phyloP scores from a whole-genome alignment of 1,139 yeast species.

The Kurtzmaniella quercitrusa region DNA sequence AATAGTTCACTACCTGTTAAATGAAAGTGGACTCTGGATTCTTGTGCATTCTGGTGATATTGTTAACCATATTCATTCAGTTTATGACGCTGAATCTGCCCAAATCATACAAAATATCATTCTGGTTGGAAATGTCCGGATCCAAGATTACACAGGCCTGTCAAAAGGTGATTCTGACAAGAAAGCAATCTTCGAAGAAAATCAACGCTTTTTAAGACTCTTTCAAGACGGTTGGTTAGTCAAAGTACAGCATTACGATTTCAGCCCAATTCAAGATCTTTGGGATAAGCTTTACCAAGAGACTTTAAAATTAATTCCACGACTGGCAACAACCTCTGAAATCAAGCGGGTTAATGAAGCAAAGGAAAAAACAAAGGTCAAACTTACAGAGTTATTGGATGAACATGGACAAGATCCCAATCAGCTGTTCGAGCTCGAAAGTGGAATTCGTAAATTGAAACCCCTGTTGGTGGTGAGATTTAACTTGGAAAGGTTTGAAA shows the following conservation, averaged over 20 bases:
- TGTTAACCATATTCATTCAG: conserved; percentile 45
- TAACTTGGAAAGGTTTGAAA: conserved; percentile 64
- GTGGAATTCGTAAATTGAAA: conserved; percentile 41
- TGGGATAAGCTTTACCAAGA: conserved; percentile 55
- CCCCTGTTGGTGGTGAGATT: conserved; percentile 54
- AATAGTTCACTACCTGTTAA: conserved; percentile 52
- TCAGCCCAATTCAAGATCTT: conserved; percentile 49
- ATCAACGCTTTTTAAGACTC: conserved; percentile 37
- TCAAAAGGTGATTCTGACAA: conserved; percentile 22
- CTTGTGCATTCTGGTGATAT: conserved; percentile 78
- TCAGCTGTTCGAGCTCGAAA: conserved; percentile 26
- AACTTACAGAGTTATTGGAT: conserved; percentile 34
- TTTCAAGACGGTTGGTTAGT: conserved; percentile 57
- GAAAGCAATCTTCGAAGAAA: conserved; percentile 23
- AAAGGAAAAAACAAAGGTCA: conserved; percentile 52
- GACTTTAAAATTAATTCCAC: conserved; percentile 47
- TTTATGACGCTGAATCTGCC: conserved; percentile 48
- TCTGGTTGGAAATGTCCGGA: conserved; percentile 61
- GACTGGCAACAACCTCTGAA: conserved; percentile 51
- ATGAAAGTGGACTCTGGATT: conserved; percentile 60
- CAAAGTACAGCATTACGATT: conserved; percentile 34
- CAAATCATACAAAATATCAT: conserved; percentile 70
- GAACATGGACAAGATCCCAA: conserved; percentile 22
- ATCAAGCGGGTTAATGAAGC: conserved; percentile 65
- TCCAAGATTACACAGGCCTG: conserved; percentile 50